Base-by-base conservation (phyloP, 306 rosid genomes). In the Dryas drummondii region DNA sequence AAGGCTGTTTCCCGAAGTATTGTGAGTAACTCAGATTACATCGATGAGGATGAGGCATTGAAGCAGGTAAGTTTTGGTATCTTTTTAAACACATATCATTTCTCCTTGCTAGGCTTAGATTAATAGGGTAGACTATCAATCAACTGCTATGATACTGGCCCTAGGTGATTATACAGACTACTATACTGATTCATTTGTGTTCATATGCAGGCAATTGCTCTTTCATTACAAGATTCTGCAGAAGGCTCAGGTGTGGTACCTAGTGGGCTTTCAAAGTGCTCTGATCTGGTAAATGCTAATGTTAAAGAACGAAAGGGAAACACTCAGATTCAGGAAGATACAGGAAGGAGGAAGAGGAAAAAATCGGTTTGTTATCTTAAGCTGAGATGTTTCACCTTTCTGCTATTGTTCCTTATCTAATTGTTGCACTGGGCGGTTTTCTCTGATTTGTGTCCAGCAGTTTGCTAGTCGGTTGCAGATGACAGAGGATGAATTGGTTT, bases 401-500 rank as follows among this genome's bases (percentile, higher is more conserved):
- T 13, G 40, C 51, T 55, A 69, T 50, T 4, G 27, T 22, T 64
- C 54, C 9, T 50, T 12, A 4, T 22, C 55, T 57, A 44, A 47
- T 51, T 78, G 32, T 19, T 8, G 60, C 46, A 9, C 44, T 48
- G 6, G 16, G 42, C 45, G 76, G 50, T 79, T 86, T 17, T 27
- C 68, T 52, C 66, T 65, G 12, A 57, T 71, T 67, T 59, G 63
- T 77, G 80, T 73, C 46, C 71, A 51, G 77, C 88, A 90, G 97
- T 87, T 86, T 80, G 16, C 86, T 40, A 88, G 96, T 86, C 92
- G 96, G 82, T 79, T 88, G 79, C 94, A 91, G 79, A 86, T 94
- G 91, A 88, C 90, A 0, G 96, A 94, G 77, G 97, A 91, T 80
- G 98, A 94, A 80, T 81, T 94, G 70, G 57, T 91, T 59, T 22